Conservation (phyloP, 768 basidiomycete genomes). For the Podaxis carcinomalis region DNA sequence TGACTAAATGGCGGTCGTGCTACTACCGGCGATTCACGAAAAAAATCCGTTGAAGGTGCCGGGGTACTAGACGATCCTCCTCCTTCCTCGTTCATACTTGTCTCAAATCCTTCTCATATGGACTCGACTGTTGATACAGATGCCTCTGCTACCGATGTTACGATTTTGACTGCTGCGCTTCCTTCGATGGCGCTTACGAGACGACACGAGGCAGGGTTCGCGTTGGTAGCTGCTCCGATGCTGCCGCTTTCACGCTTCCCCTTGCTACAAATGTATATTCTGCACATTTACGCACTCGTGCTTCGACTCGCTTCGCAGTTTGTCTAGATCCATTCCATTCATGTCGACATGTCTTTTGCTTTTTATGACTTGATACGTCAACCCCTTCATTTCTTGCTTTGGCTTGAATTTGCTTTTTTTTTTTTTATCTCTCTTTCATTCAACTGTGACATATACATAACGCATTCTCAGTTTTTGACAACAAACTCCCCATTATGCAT, state of each 20-base stretch:
- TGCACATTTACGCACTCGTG: conserved; percentile 4
- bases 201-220: conserved; percentile 10
- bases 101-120: neutral
- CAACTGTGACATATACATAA: neutral
- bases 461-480: neutral
- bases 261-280: conserved; percentile 1
- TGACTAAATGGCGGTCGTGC: conserved; percentile 7
- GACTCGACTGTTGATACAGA: neutral
- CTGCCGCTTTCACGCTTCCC: neutral
- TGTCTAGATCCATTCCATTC: neutral
- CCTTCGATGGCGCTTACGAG: conserved; percentile 1
- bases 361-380: neutral
- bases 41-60: neutral
- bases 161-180: neutral
- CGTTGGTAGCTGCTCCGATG: conserved; percentile 1
- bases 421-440: neutral
- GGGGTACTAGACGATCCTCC: neutral
- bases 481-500: neutral
- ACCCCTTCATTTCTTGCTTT: neutral
- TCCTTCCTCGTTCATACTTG: conserved; percentile 2
- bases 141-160: neutral
- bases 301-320: conserved; percentile 6
- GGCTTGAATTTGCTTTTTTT: neutral
- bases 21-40: neutral
- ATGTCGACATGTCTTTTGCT: neutral